phyloP scores from a whole-genome alignment of 2,329 filamentous ascomycete genomes.

The Arthroderma sp. region DNA sequence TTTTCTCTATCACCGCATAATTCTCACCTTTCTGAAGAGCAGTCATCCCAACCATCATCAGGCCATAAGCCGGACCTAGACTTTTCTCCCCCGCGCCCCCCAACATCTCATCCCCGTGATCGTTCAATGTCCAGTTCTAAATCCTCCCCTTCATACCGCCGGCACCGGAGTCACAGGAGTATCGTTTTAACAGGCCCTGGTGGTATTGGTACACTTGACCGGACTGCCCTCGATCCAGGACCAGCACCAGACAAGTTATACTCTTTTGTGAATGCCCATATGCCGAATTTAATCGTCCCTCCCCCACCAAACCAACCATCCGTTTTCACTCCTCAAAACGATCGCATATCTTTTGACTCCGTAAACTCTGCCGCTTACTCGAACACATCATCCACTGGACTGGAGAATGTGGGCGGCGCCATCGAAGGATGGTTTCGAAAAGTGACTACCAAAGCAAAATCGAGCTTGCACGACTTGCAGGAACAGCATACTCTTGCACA shows the following conservation, averaged over 20 bases:
- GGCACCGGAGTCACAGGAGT: conserved; percentile 30
- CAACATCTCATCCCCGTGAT: conserved; percentile 17
- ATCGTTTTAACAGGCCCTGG: conserved; percentile 68
- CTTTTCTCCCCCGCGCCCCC: conserved; percentile 15
- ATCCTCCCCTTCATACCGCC: conserved; percentile 23
- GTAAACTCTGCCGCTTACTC: conserved; percentile 19
- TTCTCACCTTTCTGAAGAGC: conserved; percentile 51
- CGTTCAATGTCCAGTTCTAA: conserved; percentile 20
- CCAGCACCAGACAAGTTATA: conserved; percentile 77
- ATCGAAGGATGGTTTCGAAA: conserved; percentile 86
- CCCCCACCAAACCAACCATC: conserved; percentile 34
- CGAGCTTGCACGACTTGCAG: conserved; percentile 28
- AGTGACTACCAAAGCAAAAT: conserved; percentile 45
- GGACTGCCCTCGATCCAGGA: conserved; percentile 40
- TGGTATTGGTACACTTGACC: conserved; percentile 71
- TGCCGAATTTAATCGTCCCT: conserved; percentile 65
- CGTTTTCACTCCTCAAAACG: conserved; percentile 1
- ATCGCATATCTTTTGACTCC: conserved; percentile 24
- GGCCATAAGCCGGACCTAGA: too few species aligned
- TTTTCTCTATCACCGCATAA: conserved; percentile 32
- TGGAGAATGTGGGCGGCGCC: conserved; percentile 75
- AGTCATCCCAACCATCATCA: conserved; percentile 24
- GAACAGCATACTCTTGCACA: conserved; percentile 11
- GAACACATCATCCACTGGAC: conserved; percentile 27
- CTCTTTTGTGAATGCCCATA: conserved; percentile 67